phyloP scores from a whole-genome alignment of 2,329 filamentous ascomycete genomes.

The Fusarium sp. region DNA sequence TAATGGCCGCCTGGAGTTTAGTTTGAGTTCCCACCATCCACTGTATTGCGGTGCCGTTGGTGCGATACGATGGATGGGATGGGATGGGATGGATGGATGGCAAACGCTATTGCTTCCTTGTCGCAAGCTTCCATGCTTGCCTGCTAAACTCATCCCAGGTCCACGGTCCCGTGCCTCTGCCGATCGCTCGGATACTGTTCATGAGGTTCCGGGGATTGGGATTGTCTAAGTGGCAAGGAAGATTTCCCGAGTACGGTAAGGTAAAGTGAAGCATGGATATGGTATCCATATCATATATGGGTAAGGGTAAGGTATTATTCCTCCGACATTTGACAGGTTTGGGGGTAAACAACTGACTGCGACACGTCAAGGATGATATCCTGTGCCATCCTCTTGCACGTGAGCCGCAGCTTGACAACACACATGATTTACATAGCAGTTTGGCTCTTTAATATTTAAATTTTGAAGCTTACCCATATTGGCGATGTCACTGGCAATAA shows the following conservation, averaged over 20 bases:
- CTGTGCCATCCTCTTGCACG: conserved; percentile 20
- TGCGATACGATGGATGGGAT: conserved; percentile 10
- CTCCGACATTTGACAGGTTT: conserved; percentile 41
- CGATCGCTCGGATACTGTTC: conserved; percentile 47
- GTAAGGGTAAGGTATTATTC: conserved; percentile 19
- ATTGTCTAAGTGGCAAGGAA: conserved; percentile 34
- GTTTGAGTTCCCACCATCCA: conserved; percentile 37
- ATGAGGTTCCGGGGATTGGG: conserved; percentile 38
- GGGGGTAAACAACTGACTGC: conserved; percentile 22
- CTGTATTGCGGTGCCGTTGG: conserved; percentile 8
- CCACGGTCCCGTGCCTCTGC: conserved; percentile 45
- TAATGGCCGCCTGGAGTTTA: conserved; percentile 28
- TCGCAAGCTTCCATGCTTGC: background rate
- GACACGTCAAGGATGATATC: conserved; percentile 30
- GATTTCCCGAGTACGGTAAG: conserved; percentile 32
- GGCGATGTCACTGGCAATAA: conserved; percentile 14
- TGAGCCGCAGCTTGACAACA: conserved; percentile 25
- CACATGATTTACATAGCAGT: background rate
- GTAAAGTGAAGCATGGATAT: conserved; percentile 5
- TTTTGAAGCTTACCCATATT: background rate
- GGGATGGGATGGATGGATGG: too few species aligned
- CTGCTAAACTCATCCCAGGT: conserved; percentile 25
- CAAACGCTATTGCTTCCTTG: conserved; percentile 13
- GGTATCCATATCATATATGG: background rate
- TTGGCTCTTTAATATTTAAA: background rate